These are phyloP conservation scores for Mortierella claussenii DNA, from an alignment of 192 early-diverging fungal genomes.

Conservation along the genomic window DNA sequence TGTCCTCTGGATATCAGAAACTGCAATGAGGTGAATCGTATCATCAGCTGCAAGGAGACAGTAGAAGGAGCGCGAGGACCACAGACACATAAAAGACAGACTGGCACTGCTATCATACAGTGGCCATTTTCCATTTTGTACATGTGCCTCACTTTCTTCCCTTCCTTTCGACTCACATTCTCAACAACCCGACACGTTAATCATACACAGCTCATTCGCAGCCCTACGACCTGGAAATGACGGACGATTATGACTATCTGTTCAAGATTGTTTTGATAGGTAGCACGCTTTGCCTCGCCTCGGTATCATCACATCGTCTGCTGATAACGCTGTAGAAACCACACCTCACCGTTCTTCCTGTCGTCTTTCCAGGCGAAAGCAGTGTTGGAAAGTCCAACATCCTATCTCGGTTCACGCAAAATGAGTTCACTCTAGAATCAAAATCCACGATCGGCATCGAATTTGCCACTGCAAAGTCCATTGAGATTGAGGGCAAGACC, in stretches of 20 bases:
- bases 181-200: background rate
- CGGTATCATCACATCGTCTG: background rate
- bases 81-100: too few species aligned
- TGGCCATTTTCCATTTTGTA: background rate
- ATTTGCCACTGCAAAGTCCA: slow-evolving; percentile 59
- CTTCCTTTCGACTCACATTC: background rate
- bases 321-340: too few species aligned
- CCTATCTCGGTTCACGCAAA: slow-evolving; percentile 62
- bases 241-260: slow-evolving; percentile 67
- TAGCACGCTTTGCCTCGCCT: background rate
- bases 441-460: slow-evolving; percentile 65
- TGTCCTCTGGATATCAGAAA: too few species aligned
- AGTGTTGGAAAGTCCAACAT: slow-evolving; percentile 67
- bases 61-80: too few species aligned
- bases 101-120: too few species aligned
- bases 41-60: too few species aligned
- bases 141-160: background rate
- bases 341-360: too few species aligned
- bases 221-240: slow-evolving; percentile 20
- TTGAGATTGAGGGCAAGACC: slow-evolving; percentile 62
- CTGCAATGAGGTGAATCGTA: too few species aligned
- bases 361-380: slow-evolving; percentile 35
- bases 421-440: slow-evolving; percentile 64
- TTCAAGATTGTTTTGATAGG: slow-evolving; percentile 79
- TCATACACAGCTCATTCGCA: background rate